Base-by-base conservation (phyloP, 2,329 filamentous ascomycete genomes). In the Juglanconis oblonga region DNA sequence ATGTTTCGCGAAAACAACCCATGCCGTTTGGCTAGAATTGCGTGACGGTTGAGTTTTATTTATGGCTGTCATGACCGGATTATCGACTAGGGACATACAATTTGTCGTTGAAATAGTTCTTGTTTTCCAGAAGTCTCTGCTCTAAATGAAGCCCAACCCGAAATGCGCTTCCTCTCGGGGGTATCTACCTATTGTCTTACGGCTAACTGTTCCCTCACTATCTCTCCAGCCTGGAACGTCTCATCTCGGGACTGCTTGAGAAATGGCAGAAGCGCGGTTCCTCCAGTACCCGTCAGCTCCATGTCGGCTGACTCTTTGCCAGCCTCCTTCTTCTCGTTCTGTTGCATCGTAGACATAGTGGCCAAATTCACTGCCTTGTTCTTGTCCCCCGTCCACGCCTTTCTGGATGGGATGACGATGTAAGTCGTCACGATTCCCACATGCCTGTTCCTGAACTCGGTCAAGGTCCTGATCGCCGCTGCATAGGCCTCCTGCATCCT, bases 381-480 rank as follows among this genome's bases (percentile, higher is more conserved):
- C 75, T 72, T 64, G 75, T 64, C 65, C 1, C 57, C 58, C 10
- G 45, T 57, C 55, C 65, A 64, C 14, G 72, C 70, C 59, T 79
- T 74, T 56, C 74, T 82, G 0, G 89, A 89, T 31, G 92, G 92
- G 57, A 95, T 78, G 66, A 97, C 87, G 68, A 98, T 96, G 73
- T 97, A 98, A 52, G 92, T 83, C 38, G 91, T 90, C 3, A 97
- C 93, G 60, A 98, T 91, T 71, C 91, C 87, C 66, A 97, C 90
- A 71, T 98, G 93, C 69, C 90, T 92, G 71, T 94, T 90, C 58
- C 94, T 82, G 69, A 97, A 88, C 24, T 83, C 79, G 10, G 87
- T 85, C 48, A 97, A 79, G 74, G 92, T 91, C 29, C 87, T 84
- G 1, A 93, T 83, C 48, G 91, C 92, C 0, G 83, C 82, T 60